Conservation (phyloP, 1,139 yeast species). For the Komagataea norvegica region DNA sequence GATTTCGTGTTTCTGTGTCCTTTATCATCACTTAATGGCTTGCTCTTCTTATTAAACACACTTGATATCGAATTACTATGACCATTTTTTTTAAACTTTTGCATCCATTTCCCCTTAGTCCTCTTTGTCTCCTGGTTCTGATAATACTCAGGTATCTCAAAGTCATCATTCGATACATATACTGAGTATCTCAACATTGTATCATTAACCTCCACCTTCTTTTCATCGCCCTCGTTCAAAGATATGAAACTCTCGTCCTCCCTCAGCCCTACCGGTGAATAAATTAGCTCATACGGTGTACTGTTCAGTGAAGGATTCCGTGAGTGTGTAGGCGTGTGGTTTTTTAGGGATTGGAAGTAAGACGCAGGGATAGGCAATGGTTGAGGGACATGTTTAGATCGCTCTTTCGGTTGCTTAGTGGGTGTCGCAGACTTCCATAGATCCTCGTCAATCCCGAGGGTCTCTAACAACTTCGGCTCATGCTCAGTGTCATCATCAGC, state of each 20-base stretch:
- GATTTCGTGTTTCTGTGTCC: slow-evolving; percentile 1
- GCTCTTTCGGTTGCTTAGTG: neutral
- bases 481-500: neutral
- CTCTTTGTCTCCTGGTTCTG: neutral
- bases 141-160: slow-evolving; percentile 16
- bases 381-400: neutral
- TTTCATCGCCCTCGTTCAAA: slow-evolving; percentile 8
- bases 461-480: slow-evolving; percentile 9
- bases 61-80: slow-evolving; percentile 12
- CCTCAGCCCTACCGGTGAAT: slow-evolving; percentile 5
- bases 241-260: slow-evolving; percentile 5
- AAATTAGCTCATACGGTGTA: slow-evolving; percentile 5
- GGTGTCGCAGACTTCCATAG: slow-evolving; percentile 8
- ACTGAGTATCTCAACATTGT: slow-evolving; percentile 14
- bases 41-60: slow-evolving; percentile 6
- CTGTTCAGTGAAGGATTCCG: slow-evolving; percentile 5
- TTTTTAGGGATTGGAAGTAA: slow-evolving; percentile 7
- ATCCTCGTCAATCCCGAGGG: slow-evolving; percentile 10
- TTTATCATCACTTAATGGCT: neutral
- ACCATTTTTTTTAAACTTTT: slow-evolving; percentile 7
- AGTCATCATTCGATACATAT: slow-evolving; percentile 19
- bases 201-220: slow-evolving; percentile 10
- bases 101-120: slow-evolving; percentile 8
- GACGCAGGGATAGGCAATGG: slow-evolving; percentile 11
- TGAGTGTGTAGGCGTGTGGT: slow-evolving; percentile 11